Evolutionary conservation across 306 rosid genomes (phyloP), one percentile per base, ranked within the genome.

Genomic region (Gynostemma pentaphyllum): DNA sequence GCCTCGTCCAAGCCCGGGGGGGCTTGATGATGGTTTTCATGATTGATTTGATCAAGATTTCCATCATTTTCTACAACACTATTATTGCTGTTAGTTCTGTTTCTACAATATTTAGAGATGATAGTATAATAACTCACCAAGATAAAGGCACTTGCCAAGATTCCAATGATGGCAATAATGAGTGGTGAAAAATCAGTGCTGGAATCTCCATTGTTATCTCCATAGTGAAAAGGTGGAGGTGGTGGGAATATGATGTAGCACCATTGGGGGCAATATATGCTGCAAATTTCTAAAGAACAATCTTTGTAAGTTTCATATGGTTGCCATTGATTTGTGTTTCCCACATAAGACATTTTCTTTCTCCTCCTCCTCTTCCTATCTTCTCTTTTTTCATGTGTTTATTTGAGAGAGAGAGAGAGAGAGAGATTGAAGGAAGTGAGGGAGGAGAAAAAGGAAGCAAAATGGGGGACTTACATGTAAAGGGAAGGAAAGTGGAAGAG

Each of bases 201-300:
- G 1, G 83, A 78, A n/a, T 29, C 55, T 0, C 76, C 48, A 27
- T 53, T 10, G 47, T 48, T 64, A n/a, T n/a, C n/a, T 2, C 41
- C 67, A 1, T 69, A 49, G 24, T 60, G 44, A 26, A 69, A 32
- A 48, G 85, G 84, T n/a, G 89, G 87, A 0, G 97, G 97, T 26
- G 97, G 97, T 29, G 91, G 74, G 70, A 76, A 74, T 26, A 86
- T 19, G 54, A 79, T 74, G 73, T 77, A 82, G 46, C 97, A 89
- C 92, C 92, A 86, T 8, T 89, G 86, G 1, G 92, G 95, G 62
- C 97, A 86, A 46, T 80, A 89, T 47, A 84, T 26, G 81, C 89
- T 86, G 80, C 97, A 89, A 40, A 86, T 45, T 23, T 79, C 87
- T 57, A 67, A 75, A 15, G 95, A 82, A 34, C 97, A 89, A 24